Percentiles rank a stretch among this genome's conserved stretches.
These are phyloP conservation scores for Santalum album DNA, from an alignment of 164 flowering plant species.

Conservation along the genomic window DNA sequence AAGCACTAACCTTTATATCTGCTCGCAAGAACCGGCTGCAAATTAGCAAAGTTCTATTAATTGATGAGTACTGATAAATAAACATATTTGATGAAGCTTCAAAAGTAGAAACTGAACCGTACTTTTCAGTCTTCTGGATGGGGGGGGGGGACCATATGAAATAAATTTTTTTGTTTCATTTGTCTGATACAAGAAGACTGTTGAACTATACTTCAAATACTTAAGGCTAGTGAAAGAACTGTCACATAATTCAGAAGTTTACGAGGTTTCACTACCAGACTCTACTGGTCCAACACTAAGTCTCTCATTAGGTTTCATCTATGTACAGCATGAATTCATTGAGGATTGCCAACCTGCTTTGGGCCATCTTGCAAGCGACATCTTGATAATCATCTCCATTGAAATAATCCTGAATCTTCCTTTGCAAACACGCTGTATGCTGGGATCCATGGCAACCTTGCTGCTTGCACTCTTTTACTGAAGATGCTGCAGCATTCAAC, in stretches of 20 bases:
- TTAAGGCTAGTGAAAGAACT: too few species aligned
- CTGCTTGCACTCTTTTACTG: conserved; percentile 42
- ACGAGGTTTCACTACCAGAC: too few species aligned
- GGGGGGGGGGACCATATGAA: too few species aligned
- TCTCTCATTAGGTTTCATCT: too few species aligned
- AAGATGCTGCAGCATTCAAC: conserved; percentile 57
- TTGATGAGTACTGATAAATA: background rate
- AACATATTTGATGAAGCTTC: background rate
- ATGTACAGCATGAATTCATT: too few species aligned
- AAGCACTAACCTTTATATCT: conserved; percentile 72
- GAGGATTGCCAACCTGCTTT: conserved; percentile 45
- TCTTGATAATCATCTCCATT: conserved; percentile 28
- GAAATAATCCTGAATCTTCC: conserved; percentile 64
- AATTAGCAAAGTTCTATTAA: conserved; percentile 15
- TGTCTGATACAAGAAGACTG: background rate
- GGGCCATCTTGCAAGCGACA: conserved; percentile 32
- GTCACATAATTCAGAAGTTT: too few species aligned
- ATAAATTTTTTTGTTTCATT: background rate
- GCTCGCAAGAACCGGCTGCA: conserved; percentile 87
- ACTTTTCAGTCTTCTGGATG: background rate
- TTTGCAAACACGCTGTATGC: conserved; percentile 75
- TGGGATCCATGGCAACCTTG: conserved; percentile 48
- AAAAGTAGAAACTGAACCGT: background rate
- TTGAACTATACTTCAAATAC: too few species aligned
- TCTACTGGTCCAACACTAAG: too few species aligned